A percentile compares a stretch with the other conserved stretches of the same genome.
phyloP scores from a whole-genome alignment of 768 basidiomycete species.

The Lepiota brunneoincarnata region DNA sequence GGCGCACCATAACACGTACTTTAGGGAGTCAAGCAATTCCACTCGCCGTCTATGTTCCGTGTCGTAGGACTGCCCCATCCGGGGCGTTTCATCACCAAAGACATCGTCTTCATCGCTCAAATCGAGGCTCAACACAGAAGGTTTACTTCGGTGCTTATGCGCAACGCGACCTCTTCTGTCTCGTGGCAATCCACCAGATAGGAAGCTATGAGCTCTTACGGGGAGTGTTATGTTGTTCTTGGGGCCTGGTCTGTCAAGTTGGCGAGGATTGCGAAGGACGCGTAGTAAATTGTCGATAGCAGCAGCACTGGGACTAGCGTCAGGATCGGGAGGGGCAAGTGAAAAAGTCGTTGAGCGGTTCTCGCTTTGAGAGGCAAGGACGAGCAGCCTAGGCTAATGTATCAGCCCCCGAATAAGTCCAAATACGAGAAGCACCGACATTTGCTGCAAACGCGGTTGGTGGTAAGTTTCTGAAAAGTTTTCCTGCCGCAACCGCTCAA shows the following conservation, averaged over 20 bases:
- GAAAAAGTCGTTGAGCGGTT: constrained; percentile 57
- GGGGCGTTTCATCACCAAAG: constrained; percentile 55
- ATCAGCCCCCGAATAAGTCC: constrained; percentile 5
- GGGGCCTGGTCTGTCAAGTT: constrained; percentile 29
- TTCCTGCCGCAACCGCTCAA: constrained; percentile 50
- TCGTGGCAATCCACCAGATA: constrained; percentile 70
- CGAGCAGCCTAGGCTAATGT: constrained; percentile 55
- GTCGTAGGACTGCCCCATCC: constrained; percentile 25
- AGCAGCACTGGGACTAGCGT: constrained; percentile 62
- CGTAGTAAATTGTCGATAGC: constrained; percentile 68
- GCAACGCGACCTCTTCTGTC: constrained; percentile 79
- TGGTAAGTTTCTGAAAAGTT: constrained; percentile 57
- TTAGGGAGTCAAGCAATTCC: constrained; percentile 53
- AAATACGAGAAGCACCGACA: constrained; percentile 41
- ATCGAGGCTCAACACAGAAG: constrained; percentile 28
- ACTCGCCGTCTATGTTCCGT: constrained; percentile 33
- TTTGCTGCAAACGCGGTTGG: constrained; percentile 76
- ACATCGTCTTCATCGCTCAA: constrained; percentile 36
- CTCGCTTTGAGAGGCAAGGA: constrained; percentile 70
- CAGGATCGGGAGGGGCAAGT: constrained; percentile 51
- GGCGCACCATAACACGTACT: constrained; percentile 29
- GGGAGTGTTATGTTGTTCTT: constrained; percentile 22
- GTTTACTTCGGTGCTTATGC: constrained; percentile 38
- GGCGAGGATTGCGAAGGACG: constrained; percentile 52
- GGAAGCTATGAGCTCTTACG: constrained; percentile 59